Percentiles rank a stretch among this genome's conserved stretches.
phyloP scores from a whole-genome alignment of 352 stramenopile species.

The Globisporangium spinosum region DNA sequence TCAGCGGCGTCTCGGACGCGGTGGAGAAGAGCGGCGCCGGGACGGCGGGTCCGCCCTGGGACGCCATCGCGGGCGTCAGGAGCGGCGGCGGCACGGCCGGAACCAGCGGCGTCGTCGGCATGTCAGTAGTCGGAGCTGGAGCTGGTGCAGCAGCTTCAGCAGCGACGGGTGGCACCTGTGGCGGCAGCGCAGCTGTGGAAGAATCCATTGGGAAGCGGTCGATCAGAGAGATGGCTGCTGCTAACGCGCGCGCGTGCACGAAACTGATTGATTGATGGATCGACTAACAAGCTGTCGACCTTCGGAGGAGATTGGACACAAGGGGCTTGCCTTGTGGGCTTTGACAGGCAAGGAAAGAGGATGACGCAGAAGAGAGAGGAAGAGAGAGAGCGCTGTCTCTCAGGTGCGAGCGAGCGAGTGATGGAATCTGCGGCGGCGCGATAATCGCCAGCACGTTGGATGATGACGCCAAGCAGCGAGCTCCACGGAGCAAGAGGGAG shows the following conservation, averaged over 20 bases:
- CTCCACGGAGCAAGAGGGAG: background rate
- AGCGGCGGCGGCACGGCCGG: conserved; percentile 4
- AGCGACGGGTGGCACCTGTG: background rate
- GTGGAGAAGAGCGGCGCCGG: conserved; percentile 11
- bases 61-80: background rate
- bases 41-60: background rate
- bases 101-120: conserved; percentile 3
- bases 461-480: conserved; percentile 4
- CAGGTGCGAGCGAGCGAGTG: background rate
- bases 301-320: background rate
- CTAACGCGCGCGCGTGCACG: background rate
- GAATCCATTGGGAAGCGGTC: background rate
- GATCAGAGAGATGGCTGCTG: background rate
- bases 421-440: background rate
- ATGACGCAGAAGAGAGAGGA: background rate
- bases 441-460: background rate
- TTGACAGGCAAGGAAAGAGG: background rate
- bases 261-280: background rate
- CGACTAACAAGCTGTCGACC: background rate
- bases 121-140: background rate
- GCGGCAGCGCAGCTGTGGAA: background rate
- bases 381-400: conserved; percentile 1
- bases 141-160: background rate
- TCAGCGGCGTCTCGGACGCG: conserved; percentile 15
- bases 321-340: background rate